phyloP scores from a whole-genome alignment of 176 grass and related monocot genomes.

The Triticum urartu region DNA sequence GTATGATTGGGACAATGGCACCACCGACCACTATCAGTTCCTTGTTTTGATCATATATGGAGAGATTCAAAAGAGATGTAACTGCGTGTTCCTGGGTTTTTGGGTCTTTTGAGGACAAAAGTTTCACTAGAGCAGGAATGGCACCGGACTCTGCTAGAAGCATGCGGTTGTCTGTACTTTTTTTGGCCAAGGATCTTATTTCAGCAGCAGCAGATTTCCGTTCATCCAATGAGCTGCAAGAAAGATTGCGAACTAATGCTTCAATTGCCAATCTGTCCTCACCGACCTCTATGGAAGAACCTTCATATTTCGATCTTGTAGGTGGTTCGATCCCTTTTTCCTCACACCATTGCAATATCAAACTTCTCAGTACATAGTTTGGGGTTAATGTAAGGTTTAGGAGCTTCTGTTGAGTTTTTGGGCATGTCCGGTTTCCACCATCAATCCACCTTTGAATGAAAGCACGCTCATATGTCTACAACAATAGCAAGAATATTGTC shows the following conservation, averaged over 20 bases:
- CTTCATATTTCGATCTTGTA: slow-evolving; percentile 62
- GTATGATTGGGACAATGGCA: slow-evolving; percentile 78
- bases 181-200: slow-evolving; percentile 89
- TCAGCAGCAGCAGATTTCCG: slow-evolving; percentile 79
- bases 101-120: slow-evolving; percentile 70
- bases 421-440: slow-evolving; percentile 78
- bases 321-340: slow-evolving; percentile 73
- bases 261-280: slow-evolving; percentile 69
- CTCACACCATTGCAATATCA: slow-evolving; percentile 96
- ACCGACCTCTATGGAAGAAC: slow-evolving; percentile 61
- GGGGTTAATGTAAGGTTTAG: slow-evolving; percentile 84
- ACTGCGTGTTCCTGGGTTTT: slow-evolving; percentile 96
- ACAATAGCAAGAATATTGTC: slow-evolving; percentile 27
- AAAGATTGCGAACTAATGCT: slow-evolving; percentile 64
- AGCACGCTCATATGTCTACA: slow-evolving; percentile 81
- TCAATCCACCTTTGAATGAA: slow-evolving; percentile 99
- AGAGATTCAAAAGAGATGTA: slow-evolving; percentile 82
- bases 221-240: slow-evolving; percentile 69
- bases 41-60: slow-evolving; percentile 98
- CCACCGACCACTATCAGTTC: slow-evolving; percentile 85
- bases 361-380: slow-evolving; percentile 83
- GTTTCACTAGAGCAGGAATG: slow-evolving; percentile 69
- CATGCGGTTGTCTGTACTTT: slow-evolving; percentile 88
- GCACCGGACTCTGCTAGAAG: slow-evolving; percentile 83
- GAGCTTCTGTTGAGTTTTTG: slow-evolving; percentile 97